Conservation (phyloP, 1,284 basidiomycete species). For the Sphaerobolus stellatus region DNA sequence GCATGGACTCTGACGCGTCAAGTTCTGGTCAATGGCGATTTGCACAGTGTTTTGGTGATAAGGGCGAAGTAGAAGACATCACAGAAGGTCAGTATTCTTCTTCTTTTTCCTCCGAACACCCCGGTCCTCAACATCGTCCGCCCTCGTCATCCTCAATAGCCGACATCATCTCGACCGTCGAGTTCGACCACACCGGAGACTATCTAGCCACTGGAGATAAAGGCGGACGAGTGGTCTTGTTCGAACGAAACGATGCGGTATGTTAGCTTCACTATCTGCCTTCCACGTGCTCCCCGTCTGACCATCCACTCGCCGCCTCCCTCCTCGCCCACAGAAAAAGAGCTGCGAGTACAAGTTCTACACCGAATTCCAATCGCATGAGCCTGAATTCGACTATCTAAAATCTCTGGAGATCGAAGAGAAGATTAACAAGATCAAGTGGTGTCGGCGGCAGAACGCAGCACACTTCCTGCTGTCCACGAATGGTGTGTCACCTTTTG, state of each 20-base stretch:
- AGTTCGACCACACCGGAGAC: constrained; percentile 99
- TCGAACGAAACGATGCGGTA: constrained; percentile 97
- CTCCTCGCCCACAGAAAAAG: constrained; percentile 73
- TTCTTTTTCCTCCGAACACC: constrained; percentile 17
- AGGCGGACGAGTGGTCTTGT: constrained; percentile 96
- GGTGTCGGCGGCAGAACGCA: constrained; percentile 97
- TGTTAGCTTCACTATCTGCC: constrained; percentile 34
- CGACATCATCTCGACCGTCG: constrained; percentile 99
- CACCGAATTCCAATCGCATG: constrained; percentile 99
- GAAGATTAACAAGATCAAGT: constrained; percentile 99
- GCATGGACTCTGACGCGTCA: constrained; percentile 67
- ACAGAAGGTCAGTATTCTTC: constrained; percentile 77
- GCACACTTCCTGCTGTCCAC: constrained; percentile 98
- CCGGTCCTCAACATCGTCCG: constrained; percentile 24
- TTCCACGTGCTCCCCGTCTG: constrained; percentile 10
- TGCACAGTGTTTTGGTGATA: constrained; percentile 99
- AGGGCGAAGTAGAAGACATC: constrained; percentile 99
- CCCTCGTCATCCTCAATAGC: constrained; percentile 48
- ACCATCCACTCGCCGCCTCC: constrained; percentile 1
- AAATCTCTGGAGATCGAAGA: constrained; percentile 99
- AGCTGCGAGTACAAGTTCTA: constrained; percentile 99
- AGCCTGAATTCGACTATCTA: constrained; percentile 99
- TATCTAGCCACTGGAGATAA: constrained; percentile 99
- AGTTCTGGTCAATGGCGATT: constrained; percentile 93
- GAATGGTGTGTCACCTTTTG: constrained; percentile 64